A percentile compares a stretch with the other conserved stretches of the same genome.
Conservation (phyloP, 768 basidiomycete species). For the Leucosporidium yakuticum region DNA sequence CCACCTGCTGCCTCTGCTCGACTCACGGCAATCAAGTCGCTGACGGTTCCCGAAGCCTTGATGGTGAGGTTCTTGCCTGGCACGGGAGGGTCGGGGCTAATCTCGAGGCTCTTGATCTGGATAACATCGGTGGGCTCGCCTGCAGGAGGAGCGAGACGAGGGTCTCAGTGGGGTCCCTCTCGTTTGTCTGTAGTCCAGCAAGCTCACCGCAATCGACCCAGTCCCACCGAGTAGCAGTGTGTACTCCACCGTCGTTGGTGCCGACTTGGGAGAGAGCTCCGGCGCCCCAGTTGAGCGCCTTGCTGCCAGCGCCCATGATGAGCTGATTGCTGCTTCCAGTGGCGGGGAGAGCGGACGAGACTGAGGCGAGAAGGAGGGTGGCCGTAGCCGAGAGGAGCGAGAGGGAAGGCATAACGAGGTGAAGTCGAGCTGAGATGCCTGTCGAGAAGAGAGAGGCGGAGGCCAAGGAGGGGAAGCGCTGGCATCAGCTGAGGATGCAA, state of each 20-base stretch:
- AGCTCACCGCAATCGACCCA: constrained; percentile 68
- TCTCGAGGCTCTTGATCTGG: constrained; percentile 33
- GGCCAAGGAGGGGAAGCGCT: too few species aligned
- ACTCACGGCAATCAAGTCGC: constrained; percentile 60
- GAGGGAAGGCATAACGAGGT: too few species aligned
- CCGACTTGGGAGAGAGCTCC: constrained; percentile 34
- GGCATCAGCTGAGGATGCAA: too few species aligned
- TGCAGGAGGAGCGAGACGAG: constrained; percentile 1
- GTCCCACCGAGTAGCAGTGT: constrained; percentile 54
- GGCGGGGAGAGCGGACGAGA: constrained; percentile 32
- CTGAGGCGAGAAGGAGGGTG: constrained; percentile 35
- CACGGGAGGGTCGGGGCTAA: constrained; percentile 73
- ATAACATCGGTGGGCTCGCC: constrained; percentile 27
- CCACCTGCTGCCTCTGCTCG: too few species aligned
- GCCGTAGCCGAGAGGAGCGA: constrained; percentile 24
- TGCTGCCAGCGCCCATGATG: constrained; percentile 37
- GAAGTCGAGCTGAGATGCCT: too few species aligned
- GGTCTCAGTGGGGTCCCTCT: constrained; percentile 3
- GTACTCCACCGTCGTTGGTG: constrained; percentile 40
- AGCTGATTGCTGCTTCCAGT: constrained; percentile 35
- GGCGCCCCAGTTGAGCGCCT: constrained; percentile 39
- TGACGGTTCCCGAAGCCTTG: constrained; percentile 60
- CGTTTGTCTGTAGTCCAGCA: background rate
- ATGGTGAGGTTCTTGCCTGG: constrained; percentile 87
- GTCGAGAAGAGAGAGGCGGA: too few species aligned